Evolutionary conservation across 169 alveolate species (phyloP), one percentile per base, ranked within the genome.

Genomic region (Eimeria sp.): DNA sequence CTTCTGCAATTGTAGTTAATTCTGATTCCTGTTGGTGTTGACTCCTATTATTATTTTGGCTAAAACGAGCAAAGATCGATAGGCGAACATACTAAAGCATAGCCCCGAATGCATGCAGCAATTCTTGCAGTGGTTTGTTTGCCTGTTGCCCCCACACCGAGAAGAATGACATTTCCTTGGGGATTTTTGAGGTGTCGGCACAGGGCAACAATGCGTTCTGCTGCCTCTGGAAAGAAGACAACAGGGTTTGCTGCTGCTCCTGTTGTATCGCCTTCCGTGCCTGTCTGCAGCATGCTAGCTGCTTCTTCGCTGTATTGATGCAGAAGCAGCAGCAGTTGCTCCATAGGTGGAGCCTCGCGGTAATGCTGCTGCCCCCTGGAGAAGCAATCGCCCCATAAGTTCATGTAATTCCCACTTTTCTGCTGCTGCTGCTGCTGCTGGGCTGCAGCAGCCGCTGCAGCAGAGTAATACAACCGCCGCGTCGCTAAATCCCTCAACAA

Each of bases 101-200:
- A 97, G 20, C 97, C 98, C 97, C 58, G 95, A 94, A 98, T 98
- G 97, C 98, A 98, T 25, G 99, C 97, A 27, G 99, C 98, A 86
- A 99, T 98, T 96, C 99, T 98, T 54, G 99, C 96, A 58, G 99
- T 97, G 10, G 99, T 98, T 96, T 98, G 98, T 76, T 98, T 98
- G 61, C 99, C 99, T n/a, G 99, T 98, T 78, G 99, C 99, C 20
- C 99, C 99, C 51, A 99, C 99, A 47, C 99, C 99, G 61, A 99
- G 99, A 27, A 99, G 97, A 92, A 99, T 97, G 51, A 99, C 98
- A 95, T 99, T 99, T 34, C 99, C 99, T n/a, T 98, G 98, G 45
- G 99, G 99, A 92, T 97, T 97, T 91, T 98, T 98, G 70, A 99
- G 94, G 80, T 99, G 98, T 86, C 99, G 97, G 30, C 99, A 98